Percentiles rank a stretch among this genome's conserved stretches.
Conservation (phyloP, 805 yeast genomes). For the Wickerhamomyces queroliae region DNA sequence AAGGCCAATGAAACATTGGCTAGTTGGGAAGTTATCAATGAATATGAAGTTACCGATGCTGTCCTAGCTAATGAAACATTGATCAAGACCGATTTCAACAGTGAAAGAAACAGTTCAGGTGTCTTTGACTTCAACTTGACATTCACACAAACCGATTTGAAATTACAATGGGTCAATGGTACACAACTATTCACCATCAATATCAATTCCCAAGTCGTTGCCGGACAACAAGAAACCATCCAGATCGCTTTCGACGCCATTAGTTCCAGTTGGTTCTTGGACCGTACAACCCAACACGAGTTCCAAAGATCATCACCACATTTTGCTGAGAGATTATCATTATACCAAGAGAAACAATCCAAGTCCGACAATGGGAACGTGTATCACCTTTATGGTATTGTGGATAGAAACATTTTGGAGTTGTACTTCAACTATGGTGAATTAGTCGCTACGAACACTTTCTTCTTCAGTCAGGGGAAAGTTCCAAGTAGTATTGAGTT, state of each 20-base stretch:
- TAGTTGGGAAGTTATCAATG: neutral
- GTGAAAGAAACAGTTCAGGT: conserved; percentile 11
- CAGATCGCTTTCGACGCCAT: conserved; percentile 22
- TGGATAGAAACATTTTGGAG: conserved; percentile 27
- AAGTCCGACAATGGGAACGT: conserved; percentile 10
- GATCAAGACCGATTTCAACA: conserved; percentile 1
- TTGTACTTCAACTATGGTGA: conserved; percentile 26
- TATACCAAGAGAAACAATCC: conserved; percentile 18
- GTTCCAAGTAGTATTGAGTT: conserved; percentile 12
- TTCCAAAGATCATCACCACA: conserved; percentile 21
- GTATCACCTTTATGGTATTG: conserved; percentile 24
- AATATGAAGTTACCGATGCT: neutral
- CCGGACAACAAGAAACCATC: conserved; percentile 16
- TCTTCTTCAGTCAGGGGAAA: conserved; percentile 21
- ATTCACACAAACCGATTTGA: conserved; percentile 14
- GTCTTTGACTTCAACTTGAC: conserved; percentile 21
- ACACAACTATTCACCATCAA: conserved; percentile 12
- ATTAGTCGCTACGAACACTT: conserved; percentile 22
- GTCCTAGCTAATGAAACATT: neutral
- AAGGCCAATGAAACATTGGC: neutral
- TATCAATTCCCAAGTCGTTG: conserved; percentile 13
- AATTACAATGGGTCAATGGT: conserved; percentile 3
- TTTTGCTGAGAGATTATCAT: conserved; percentile 22
- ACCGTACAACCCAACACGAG: conserved; percentile 19
- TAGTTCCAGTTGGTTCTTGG: conserved; percentile 20